Evolutionary conservation across 371 early-diverging fungal genomes (phyloP).

Genomic region (Mucor circinelloides): DNA sequence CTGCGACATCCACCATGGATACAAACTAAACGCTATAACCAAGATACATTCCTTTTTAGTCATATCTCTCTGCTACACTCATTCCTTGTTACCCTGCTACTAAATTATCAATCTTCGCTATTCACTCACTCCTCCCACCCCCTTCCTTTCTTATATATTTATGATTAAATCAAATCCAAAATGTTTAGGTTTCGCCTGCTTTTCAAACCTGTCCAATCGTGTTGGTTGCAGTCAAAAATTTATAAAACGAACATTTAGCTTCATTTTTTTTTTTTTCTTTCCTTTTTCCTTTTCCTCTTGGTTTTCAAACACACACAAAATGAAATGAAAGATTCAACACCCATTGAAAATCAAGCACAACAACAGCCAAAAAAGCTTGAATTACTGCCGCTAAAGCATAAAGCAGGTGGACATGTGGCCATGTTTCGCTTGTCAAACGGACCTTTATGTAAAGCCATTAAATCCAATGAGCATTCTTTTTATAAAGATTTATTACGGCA

Average conservation of each 20-base stretch:
- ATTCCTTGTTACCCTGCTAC: not conserved
- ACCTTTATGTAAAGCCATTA: slow-evolving; percentile 33
- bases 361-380: not conserved
- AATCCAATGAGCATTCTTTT: slow-evolving; percentile 25
- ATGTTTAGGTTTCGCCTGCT: not conserved
- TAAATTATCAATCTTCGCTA: too few relatives aligned
- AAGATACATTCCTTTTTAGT: not conserved
- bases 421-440: slow-evolving; percentile 29
- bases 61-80: not conserved
- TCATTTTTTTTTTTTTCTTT: not conserved
- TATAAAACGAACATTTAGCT: not conserved
- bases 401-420: slow-evolving; percentile 36
- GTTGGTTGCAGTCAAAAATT: not conserved
- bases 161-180: not conserved
- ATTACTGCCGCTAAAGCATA: slow-evolving; percentile 30
- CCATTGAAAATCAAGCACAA: not conserved
- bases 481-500: slow-evolving; percentile 21
- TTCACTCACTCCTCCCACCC: not conserved
- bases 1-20: slow-evolving; percentile 10
- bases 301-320: not conserved
- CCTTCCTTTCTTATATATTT: not conserved
- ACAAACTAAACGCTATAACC: slow-evolving; percentile 3
- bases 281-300: not conserved
- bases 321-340: not conserved
- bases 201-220: slow-evolving; percentile 3